phyloP scores from a whole-genome alignment of 108 stramenopile genomes.

The Seminavis robusta region DNA sequence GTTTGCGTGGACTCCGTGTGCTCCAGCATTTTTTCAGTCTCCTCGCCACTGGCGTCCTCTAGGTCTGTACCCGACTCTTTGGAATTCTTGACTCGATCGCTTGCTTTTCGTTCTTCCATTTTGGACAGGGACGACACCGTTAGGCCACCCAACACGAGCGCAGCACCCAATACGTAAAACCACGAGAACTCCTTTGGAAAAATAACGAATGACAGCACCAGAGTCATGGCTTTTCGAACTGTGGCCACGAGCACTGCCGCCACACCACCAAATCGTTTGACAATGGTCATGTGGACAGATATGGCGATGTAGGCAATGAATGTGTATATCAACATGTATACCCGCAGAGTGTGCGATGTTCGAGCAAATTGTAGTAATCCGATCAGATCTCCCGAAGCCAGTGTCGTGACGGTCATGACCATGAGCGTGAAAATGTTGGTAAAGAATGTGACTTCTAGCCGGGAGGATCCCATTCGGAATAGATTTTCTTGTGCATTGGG shows the following conservation, averaged over 20 bases:
- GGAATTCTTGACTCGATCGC: too few species aligned
- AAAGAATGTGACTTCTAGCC: slow-evolving; percentile 89
- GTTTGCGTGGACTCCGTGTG: too few species aligned
- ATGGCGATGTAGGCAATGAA: slow-evolving; percentile 92
- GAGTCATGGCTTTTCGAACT: slow-evolving; percentile 92
- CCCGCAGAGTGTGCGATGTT: slow-evolving; percentile 30
- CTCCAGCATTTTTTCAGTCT: too few species aligned
- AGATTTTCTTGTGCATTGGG: slow-evolving; percentile 94
- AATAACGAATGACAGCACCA: slow-evolving; percentile 76
- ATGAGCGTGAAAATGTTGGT: slow-evolving; percentile 89
- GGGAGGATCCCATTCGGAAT: slow-evolving; percentile 66
- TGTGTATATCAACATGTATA: slow-evolving; percentile 76
- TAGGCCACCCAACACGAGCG: slow-evolving; percentile 90
- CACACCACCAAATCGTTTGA: slow-evolving; percentile 92
- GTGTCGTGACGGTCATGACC: slow-evolving; percentile 79
- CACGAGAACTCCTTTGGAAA: slow-evolving; percentile 92
- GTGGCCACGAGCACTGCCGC: slow-evolving; percentile 90
- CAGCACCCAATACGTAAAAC: slow-evolving; percentile 83
- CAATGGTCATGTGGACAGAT: slow-evolving; percentile 85
- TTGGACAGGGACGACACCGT: slow-evolving; percentile 65
- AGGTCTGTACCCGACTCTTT: too few species aligned
- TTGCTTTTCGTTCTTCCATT: too few species aligned
- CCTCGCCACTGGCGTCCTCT: too few species aligned
- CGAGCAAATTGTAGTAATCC: slow-evolving; percentile 63
- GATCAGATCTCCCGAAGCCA: slow-evolving; percentile 81